Evolutionary conservation across 768 basidiomycete species (phyloP), one percentile per base, ranked within the genome.

Genomic region (Hericium alpestre): DNA sequence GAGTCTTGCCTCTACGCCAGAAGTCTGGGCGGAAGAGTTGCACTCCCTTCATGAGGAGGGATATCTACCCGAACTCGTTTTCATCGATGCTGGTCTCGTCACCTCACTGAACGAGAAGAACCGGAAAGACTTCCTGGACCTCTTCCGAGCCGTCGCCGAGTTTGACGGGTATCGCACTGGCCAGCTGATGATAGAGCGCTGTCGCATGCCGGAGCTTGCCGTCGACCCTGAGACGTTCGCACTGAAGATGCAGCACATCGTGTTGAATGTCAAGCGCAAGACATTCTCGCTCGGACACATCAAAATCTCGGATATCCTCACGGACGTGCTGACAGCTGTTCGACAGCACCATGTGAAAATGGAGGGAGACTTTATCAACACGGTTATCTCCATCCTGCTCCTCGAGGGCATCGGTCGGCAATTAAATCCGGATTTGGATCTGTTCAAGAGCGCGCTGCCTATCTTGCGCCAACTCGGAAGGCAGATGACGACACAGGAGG

Each of bases 341-440:
- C 76, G 93, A 57, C 77, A 80, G 62, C 94, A 97, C 69, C 95
- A 96, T 66, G 96, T 98, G 61, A 97, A 92, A 75, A 90, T 99
- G 85, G 95, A 99, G 72, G 93, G 87, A 13, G 96, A 98, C 69
- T 99, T 99, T 67, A 85, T 98, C 67, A 99, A 99, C 71, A 98
- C 96, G 0, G 93, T 99, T 58, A 87, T 99, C 58, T 90, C 90
- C 10, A 92, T 97, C 56, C 71, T 99, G 55, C 70, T 99, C 41
- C 74, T 99, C 55, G 96, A 99, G 71, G 96, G 96, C 1, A 97
- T 99, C 63, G 96, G 96, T 20, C 74, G 95, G 58, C 93, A 88
- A 72, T 69, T 99, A 61, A 93, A 99, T 71, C 94, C 96, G 1
- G 77, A 78, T 12, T 72, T 98, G 70, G 96, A 99, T 72, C 69